These are phyloP conservation scores for Claviceps sp. DNA, from an alignment of 2,329 filamentous ascomycete species.

Conservation along the genomic window DNA sequence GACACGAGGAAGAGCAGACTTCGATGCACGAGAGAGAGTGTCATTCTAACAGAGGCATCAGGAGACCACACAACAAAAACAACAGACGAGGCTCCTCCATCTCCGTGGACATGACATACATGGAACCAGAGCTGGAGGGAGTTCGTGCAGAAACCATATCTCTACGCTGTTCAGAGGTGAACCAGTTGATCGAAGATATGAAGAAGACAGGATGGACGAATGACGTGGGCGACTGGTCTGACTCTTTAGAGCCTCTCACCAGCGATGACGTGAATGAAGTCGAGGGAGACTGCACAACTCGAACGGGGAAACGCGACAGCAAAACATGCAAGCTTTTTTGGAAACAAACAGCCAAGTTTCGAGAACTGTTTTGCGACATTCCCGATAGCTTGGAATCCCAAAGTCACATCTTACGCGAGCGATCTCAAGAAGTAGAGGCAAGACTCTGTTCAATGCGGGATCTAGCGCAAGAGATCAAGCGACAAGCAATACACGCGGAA, in stretches of 20 bases:
- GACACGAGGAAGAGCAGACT: neutral
- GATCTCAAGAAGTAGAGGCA: neutral
- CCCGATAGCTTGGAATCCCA: neutral
- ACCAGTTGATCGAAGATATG: neutral
- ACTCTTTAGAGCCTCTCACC: neutral
- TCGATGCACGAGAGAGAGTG: neutral
- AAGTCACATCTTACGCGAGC: neutral
- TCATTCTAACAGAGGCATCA: neutral
- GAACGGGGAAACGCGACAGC: neutral
- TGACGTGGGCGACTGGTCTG: neutral
- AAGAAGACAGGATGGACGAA: constrained; percentile 2
- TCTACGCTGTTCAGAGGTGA: neutral
- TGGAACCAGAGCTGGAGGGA: constrained; percentile 3
- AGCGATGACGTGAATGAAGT: neutral
- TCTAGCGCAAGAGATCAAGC: neutral
- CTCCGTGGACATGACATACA: constrained; percentile 1
- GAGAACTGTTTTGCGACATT: neutral
- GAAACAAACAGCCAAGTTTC: neutral
- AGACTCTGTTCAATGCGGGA: neutral
- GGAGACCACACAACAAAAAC: neutral
- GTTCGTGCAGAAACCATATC: neutral
- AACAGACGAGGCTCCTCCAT: neutral
- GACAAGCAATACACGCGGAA: neutral
- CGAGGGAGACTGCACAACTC: neutral
- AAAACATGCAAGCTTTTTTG: neutral